Evolutionary conservation across 2,329 filamentous ascomycete genomes (phyloP), one percentile per base, ranked within the genome.

Genomic region (Botryotinia globosa): DNA sequence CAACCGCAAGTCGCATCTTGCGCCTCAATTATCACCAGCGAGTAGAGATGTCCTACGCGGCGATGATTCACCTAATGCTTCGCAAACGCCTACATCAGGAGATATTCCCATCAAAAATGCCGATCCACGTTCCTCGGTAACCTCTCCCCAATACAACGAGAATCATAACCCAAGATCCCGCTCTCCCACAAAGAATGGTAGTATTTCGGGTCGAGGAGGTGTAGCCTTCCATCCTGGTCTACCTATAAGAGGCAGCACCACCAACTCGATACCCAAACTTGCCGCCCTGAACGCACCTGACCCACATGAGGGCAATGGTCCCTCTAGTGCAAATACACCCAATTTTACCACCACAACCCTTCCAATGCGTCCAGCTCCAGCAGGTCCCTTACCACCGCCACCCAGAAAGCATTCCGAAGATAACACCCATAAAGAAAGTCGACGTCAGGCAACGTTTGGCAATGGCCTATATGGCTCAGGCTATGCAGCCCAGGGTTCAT

Each of bases 1-100:
- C 82, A 97, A 98, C 82, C 93, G 96, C 81, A 97, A 97, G 82
- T 97, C 94, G 42, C 95, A 98, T 81, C 87, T 98, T 54, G 92
- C 91, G 25, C 94, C 94, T 48, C 91, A 92, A 79, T 85, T 92
- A 59, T 93, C 92, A 18, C 93, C 94, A 1, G 89, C 92, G 14
- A 93, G 92, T 1, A 90, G 93, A 80, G 91, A 93, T 18, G 87
- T 95, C 48, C 87, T 94, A 65, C 89, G 91, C 16, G 76, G 77
- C 32, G 76, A 79, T 42, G 84, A 74, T 81, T 80, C 80, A 76
- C 80, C 76, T 72, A 80, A 76, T 78, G 83, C 76, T 74, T 82
- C 78, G 72, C 83, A 84, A 75, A 92, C 90, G 29, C 90, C 91
- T 45, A 92, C 90, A 18, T 92, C 91, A 71, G 90, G 90, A 73